phyloP scores from a whole-genome alignment of 169 alveolate genomes.

The Eimeria necatrix region DNA sequence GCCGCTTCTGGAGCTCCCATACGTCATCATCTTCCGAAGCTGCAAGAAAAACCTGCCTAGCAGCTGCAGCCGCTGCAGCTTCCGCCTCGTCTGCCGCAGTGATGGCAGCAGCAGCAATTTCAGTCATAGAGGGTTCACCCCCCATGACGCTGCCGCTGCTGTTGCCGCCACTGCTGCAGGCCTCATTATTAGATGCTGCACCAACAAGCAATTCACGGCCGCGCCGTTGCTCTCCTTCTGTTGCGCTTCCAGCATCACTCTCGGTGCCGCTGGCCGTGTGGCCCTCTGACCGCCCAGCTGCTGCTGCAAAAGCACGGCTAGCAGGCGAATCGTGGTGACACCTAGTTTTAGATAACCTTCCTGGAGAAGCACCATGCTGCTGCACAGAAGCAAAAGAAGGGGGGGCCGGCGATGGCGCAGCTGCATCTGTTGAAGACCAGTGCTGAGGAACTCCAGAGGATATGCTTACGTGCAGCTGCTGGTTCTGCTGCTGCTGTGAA shows the following conservation, averaged over 20 bases:
- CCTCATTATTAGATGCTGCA: not conserved
- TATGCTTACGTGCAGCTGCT: conserved; percentile 50
- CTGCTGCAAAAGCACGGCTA: conserved; percentile 8
- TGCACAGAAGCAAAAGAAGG: conserved; percentile 11
- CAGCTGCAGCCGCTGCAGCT: conserved; percentile 63
- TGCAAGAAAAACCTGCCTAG: not conserved
- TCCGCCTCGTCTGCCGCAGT: conserved; percentile 41
- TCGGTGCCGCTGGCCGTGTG: not conserved
- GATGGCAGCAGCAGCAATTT: conserved; percentile 40
- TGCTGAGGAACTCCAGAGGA: not conserved
- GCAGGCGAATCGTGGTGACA: not conserved
- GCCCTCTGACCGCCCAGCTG: not conserved
- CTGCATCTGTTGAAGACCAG: conserved; percentile 22
- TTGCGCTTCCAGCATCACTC: not conserved
- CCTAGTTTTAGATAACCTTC: not conserved
- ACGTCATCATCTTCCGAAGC: conserved; percentile 5
- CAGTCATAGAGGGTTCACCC: not conserved
- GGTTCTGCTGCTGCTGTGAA: conserved; percentile 45
- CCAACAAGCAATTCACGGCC: not conserved
- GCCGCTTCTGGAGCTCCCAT: conserved; percentile 72
- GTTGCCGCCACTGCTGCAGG: conserved; percentile 30
- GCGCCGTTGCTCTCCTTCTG: not conserved
- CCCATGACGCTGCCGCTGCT: conserved; percentile 43
- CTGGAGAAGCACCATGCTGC: conserved; percentile 30
- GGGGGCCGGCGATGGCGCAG: not conserved